Evolutionary conservation across 805 yeast species (phyloP), one percentile per base, ranked within the genome.

Genomic region (Blastobotrys parvus): DNA sequence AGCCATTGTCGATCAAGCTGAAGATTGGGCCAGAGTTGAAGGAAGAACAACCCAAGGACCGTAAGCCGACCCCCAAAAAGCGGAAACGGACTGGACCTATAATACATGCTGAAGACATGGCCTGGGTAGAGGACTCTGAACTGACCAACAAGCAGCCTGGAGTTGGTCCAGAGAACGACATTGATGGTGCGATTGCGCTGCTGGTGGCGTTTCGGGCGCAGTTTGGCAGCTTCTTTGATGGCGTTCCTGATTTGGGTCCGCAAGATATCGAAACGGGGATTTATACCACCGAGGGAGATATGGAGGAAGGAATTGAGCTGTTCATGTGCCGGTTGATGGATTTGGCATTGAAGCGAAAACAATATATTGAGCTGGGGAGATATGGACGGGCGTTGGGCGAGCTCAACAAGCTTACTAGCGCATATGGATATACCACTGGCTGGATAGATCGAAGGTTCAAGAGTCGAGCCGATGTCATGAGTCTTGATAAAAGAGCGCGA

Each of bases 181-280:
- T 40, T 18, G 44, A 48, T 37, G 30, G 33, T 21, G 61, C 64
- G 20, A 49, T 62, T 1, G 64, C 65, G 15, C 54, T 57, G 37
- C 18, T 58, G n/a, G 64, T 61, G 30, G 44, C 50, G 47, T 55
- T 61, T 36, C 52, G 48, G 21, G 45, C 52, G 3, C 46, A 48
- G 29, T 61, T 61, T 45, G 36, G 45, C 19, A 48, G 50, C 8
- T 45, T 59, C 6, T 66, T 62, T 39, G 49, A 46, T 10, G 70
- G 61, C 19, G 48, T 61, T 20, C 58, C 63, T 6, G 56, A 56
- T 18, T 38, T 64, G 11, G 60, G 64, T 2, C 71, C 71, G 11
- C 69, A 64, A 47, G 71, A 67, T 39, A 42, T 67, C n/a, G 71
- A 67, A 41, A 59, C 52, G 15, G 69, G 68, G 4, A 42, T 55